Percentiles rank a stretch among this genome's conserved stretches.
Evolutionary conservation across 306 rosid species (phyloP).

Genomic region (Albizia julibrissin): DNA sequence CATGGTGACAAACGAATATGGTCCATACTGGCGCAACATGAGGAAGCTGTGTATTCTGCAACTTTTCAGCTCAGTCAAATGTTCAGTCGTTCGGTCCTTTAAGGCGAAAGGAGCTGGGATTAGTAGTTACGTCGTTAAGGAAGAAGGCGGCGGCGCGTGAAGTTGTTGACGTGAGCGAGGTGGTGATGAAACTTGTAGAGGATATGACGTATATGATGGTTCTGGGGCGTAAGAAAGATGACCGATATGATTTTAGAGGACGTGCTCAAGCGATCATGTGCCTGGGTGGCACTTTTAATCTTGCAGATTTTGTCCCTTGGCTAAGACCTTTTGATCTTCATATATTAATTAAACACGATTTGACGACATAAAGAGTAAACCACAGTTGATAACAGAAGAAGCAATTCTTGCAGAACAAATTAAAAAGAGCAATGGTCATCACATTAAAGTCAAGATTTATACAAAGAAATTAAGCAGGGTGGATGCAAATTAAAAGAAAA

Average conservation of each 20-base stretch:
- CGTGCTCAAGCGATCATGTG: neutral
- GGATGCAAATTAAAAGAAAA: constrained; percentile 4
- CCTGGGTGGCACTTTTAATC: neutral
- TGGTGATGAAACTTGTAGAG: neutral
- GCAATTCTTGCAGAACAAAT: no score
- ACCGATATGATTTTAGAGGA: neutral
- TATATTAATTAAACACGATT: neutral
- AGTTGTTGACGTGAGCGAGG: neutral
- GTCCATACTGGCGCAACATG: neutral
- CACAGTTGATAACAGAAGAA: no score
- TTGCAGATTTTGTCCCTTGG: constrained; percentile 1
- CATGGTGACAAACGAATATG: neutral
- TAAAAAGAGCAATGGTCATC: no score
- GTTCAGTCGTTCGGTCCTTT: neutral
- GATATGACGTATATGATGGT: neutral
- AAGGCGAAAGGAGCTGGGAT: neutral
- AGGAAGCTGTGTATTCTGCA: neutral
- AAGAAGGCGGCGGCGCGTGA: neutral
- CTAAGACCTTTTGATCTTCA: neutral
- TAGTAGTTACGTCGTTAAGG: neutral
- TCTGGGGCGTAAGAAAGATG: neutral
- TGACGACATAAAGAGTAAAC: no score
- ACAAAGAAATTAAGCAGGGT: neutral
- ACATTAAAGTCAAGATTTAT: no score
- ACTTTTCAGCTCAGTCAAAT: neutral